phyloP scores from a whole-genome alignment of 306 rosid genomes.

The Begonia loranthoides region DNA sequence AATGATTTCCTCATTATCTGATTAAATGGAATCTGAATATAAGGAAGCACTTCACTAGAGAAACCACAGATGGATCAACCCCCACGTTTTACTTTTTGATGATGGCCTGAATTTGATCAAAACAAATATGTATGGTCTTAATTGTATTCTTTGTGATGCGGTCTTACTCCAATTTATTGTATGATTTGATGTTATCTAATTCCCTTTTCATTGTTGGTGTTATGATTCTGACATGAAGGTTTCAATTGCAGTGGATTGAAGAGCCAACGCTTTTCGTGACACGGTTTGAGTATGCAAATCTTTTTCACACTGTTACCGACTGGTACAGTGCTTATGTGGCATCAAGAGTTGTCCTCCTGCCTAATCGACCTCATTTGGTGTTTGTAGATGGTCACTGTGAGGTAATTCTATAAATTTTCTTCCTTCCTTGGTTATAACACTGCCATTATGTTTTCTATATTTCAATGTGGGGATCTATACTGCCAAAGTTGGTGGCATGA shows the following conservation, averaged over 20 bases:
- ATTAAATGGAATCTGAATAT: too few relatives aligned
- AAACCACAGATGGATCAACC: not conserved
- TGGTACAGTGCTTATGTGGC: constrained; percentile 94
- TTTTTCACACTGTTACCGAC: constrained; percentile 87
- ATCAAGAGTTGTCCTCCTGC: constrained; percentile 73
- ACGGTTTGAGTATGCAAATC: constrained; percentile 91
- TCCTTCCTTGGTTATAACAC: constrained; percentile 2
- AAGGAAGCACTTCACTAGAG: not conserved
- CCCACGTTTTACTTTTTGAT: too few relatives aligned
- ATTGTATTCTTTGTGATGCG: too few relatives aligned
- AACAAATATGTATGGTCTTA: too few relatives aligned
- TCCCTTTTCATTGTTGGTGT: constrained; percentile 1
- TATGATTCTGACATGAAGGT: constrained; percentile 24
- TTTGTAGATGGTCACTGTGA: constrained; percentile 86
- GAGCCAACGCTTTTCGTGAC: constrained; percentile 90
- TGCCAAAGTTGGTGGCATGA: too few relatives aligned
- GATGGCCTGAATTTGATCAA: too few relatives aligned
- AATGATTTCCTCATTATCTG: too few relatives aligned
- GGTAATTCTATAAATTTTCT: constrained; percentile 32
- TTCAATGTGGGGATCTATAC: constrained; percentile 1
- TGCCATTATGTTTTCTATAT: constrained; percentile 5
- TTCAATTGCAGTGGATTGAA: constrained; percentile 81
- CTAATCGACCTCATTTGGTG: constrained; percentile 72
- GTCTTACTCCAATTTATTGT: too few relatives aligned
- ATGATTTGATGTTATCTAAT: too few relatives aligned